Evolutionary conservation across 1,284 basidiomycete species (phyloP).

Genomic region (Schizophyllum commune): DNA sequence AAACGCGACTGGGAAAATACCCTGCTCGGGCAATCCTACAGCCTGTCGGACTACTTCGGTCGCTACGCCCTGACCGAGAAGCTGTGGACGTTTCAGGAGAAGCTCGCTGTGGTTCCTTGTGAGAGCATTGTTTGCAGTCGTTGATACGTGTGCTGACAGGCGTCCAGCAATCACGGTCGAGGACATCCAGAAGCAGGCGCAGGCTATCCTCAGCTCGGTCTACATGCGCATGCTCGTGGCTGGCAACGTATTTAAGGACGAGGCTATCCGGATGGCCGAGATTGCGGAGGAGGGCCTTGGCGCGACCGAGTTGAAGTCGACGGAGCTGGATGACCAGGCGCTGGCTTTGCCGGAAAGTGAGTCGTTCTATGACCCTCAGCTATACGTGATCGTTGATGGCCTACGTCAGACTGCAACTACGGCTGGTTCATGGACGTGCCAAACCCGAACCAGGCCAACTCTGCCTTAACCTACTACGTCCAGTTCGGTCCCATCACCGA

Average conservation of each 20-base stretch:
- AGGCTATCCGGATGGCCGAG: constrained; percentile 69
- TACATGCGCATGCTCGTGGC: constrained; percentile 75
- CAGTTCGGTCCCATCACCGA: constrained; percentile 62
- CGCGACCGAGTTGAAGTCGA: constrained; percentile 44
- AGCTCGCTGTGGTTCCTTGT: constrained; percentile 74
- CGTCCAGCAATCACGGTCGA: constrained; percentile 56
- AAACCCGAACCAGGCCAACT: constrained; percentile 87
- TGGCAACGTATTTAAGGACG: constrained; percentile 83
- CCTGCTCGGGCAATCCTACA: constrained; percentile 78
- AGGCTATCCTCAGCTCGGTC: constrained; percentile 58
- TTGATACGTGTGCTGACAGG: constrained; percentile 4
- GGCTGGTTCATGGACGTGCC: constrained; percentile 67
- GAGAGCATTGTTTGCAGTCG: constrained; percentile 22
- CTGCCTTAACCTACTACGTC: constrained; percentile 72
- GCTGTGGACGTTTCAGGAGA: constrained; percentile 79
- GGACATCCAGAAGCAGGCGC: constrained; percentile 67
- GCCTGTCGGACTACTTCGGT: constrained; percentile 74
- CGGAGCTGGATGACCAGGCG: constrained; percentile 53
- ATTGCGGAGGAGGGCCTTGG: constrained; percentile 66
- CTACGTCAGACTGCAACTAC: constrained; percentile 55
- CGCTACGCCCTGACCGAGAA: constrained; percentile 65
- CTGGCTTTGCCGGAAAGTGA: constrained; percentile 65
- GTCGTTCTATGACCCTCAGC: constrained; percentile 7
- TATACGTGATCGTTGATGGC: constrained; percentile 9
- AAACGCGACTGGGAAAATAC: constrained; percentile 82